Conservation (phyloP, 306 rosid genomes). For the Bauhinia variegata region DNA sequence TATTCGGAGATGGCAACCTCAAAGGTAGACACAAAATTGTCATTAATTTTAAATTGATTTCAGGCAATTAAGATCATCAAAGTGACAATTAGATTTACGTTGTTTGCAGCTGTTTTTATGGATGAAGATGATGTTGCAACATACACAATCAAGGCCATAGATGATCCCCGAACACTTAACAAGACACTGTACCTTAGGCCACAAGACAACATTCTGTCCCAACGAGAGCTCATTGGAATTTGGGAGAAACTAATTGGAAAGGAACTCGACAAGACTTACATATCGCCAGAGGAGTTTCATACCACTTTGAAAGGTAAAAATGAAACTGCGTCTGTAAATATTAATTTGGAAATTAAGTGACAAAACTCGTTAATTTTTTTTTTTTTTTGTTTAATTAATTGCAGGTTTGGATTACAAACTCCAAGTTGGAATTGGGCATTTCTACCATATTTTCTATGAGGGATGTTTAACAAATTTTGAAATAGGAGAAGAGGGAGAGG, state of each 20-base stretch:
- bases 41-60: no score
- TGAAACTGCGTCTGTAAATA: no score
- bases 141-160: conserved; percentile 74
- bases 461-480: conserved; percentile 77
- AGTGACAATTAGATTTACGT: no score
- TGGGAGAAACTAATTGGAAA: conserved; percentile 75
- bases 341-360: not conserved
- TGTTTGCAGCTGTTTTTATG: conserved; percentile 48
- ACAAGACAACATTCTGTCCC: conserved; percentile 69
- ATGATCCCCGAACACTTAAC: conserved; percentile 79
- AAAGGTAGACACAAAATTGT: conserved; percentile 58
- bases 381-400: conserved; percentile 2
- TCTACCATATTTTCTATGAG: conserved; percentile 75
- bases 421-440: conserved; percentile 72
- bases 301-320: conserved; percentile 62
- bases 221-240: conserved; percentile 56
- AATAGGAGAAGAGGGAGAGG: conserved; percentile 59
- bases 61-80: no score
- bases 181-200: conserved; percentile 81
- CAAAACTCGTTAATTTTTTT: not conserved
- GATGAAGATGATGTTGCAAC: conserved; percentile 76
- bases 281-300: conserved; percentile 64
- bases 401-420: conserved; percentile 49
- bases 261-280: conserved; percentile 46
- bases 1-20: conserved; percentile 72